Base-by-base conservation (phyloP, 1,284 basidiomycete genomes). In the Mycosarcoma mackinlayi region DNA sequence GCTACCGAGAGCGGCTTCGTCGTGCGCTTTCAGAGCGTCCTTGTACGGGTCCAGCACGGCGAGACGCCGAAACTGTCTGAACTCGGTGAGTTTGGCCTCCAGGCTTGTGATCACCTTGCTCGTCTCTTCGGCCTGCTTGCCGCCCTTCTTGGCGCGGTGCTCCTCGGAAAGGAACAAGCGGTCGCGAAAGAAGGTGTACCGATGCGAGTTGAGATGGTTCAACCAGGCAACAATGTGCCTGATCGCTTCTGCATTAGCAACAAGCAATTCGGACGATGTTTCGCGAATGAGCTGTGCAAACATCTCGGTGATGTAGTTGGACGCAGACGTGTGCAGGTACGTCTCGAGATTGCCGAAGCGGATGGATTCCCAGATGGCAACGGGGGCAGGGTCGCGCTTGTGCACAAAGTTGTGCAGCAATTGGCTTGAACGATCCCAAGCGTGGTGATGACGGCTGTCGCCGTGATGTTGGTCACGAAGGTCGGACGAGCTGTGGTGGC, bases 41-140 rank as follows among this genome's bases (percentile, higher is more conserved):
- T 50, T 38, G 42, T 69, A 74, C 24, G 91, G 90, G 50, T 90
- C 88, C 2, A 93, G 80, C 13, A 93, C 87, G 1, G 82, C 81
- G 41, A 89, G 85, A 53, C 91, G 90, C 61, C 67, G 54, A 0
- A 86, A 84, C 3, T 84, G 82, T 53, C 84, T 85, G 77, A 91
- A 92, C 47, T 79, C 40, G 13, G 85, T 83, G 46, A 90, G 66
- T 3, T 77, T 82, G 2, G 65, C 64, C 3, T 83, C 77, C 13
- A 91, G 76, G 16, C 83, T 77, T 6, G 82, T 80, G 41, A 84
- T 84, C 5, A 87, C 73, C 5, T 78, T 76, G 54, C 19, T 18
- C 0, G 69, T 70, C 44, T 57, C 52, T 6, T 60, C 49, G 7
- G 66, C 71, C 49, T 61, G 58, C 39, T 47, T 63, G 3, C 42